Base-by-base conservation (phyloP, 2,329 filamentous ascomycete genomes). In the Elsinoe fawcettii region DNA sequence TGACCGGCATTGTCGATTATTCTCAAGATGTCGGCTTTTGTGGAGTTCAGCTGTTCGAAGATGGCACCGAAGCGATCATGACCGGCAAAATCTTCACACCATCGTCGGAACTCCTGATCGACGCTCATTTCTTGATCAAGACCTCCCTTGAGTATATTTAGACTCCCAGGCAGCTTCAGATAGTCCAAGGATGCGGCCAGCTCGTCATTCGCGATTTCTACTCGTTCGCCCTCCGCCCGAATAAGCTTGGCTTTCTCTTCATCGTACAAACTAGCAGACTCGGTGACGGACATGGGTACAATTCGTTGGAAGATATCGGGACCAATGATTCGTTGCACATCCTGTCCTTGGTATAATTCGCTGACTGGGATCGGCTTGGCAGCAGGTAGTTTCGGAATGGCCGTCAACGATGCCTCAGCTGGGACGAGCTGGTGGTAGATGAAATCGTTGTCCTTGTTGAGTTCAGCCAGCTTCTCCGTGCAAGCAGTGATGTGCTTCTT, bases 161-260 rank as follows among this genome's bases (percentile, higher is more conserved):
- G 75, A 56, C 92, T 91, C 3, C 86, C 87, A 0, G 93, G 93
- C 11, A 99, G 77, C 66, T 95, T 89, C 37, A 99, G 75, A 66
- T 97, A 97, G 69, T 97, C 92, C 59, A 99, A 73, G 64, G 91
- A 96, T 14, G 93, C 90, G 2, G 88, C 92, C 88, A 99, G 95
- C 71, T 99, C 93, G 56, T 90, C 85, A 65, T 97, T 95, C 14
- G 93, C 92, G 32, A 86, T 85, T 65, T 97, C 92, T 1, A 95
- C 91, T 63, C 89, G 85, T 71, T 99, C 93, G 0, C 90, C 90
- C 73, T 99, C 95, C 2, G 92, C 92, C 58, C 93, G 83, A 39
- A 96, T 85, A 58, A 99, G 75, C 71, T 99, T 97, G 11, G 93
- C 93, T 73, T 99, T 99, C 70, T 99, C 93, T 72, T 99, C 93